These are phyloP conservation scores for Nothophaeocryptopus gaeumannii DNA, from an alignment of 2,329 filamentous ascomycete genomes.

Conservation along the genomic window DNA sequence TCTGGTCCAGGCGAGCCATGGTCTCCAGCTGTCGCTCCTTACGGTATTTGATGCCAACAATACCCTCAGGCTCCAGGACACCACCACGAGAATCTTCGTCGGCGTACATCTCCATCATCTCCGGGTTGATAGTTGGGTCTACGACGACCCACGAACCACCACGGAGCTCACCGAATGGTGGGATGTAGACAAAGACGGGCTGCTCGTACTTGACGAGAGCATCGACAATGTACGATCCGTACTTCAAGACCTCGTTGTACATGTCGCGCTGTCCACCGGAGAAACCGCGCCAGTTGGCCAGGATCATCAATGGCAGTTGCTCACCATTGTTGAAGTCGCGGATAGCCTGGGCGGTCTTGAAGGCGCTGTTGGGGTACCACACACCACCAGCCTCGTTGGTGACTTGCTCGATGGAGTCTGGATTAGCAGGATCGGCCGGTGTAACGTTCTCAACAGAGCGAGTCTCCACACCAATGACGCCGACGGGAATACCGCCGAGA, in stretches of 20 bases:
- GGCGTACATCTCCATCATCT: conserved; percentile 99
- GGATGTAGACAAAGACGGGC: conserved; percentile 98
- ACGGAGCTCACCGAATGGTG: conserved; percentile 91
- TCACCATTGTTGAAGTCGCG: conserved; percentile 99
- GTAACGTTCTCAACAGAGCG: conserved; percentile 95
- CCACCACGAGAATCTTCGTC: conserved; percentile 92
- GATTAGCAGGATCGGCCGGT: conserved; percentile 94
- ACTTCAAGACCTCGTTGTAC: conserved; percentile 99
- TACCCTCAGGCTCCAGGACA: conserved; percentile 96
- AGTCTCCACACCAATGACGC: conserved; percentile 96
- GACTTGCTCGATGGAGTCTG: conserved; percentile 95
- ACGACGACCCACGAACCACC: conserved; percentile 99
- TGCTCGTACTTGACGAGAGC: conserved; percentile 98
- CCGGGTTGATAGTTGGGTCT: conserved; percentile 95
- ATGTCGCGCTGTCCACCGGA: conserved; percentile 98
- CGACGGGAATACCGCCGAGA: conserved; percentile 94
- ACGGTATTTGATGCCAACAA: conserved; percentile 97
- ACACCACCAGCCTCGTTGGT: conserved; percentile 94
- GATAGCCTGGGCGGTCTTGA: conserved; percentile 99
- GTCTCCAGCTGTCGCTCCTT: conserved; percentile 96
- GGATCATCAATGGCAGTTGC: conserved; percentile 96
- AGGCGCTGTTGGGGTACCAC: conserved; percentile 99
- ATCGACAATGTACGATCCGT: conserved; percentile 98
- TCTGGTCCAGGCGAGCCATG: conserved; percentile 87
- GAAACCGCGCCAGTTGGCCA: conserved; percentile 99